Evolutionary conservation across 805 yeast genomes (phyloP), one percentile per base, ranked within the genome.

Genomic region (Cyberlindnera suaveolens): DNA sequence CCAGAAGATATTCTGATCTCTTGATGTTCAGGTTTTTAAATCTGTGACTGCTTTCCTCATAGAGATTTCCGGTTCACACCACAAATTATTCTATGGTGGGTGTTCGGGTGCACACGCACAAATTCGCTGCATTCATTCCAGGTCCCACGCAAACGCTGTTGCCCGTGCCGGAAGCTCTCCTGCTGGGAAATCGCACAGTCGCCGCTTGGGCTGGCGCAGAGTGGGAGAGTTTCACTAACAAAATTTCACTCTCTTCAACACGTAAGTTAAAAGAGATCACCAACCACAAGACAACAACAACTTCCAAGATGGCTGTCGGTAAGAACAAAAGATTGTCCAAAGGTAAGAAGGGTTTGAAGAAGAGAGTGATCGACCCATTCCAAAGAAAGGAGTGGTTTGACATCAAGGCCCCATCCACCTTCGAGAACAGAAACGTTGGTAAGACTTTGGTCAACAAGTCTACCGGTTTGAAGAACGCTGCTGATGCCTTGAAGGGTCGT

Each of bases 361-460:
- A 91, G 95, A 91, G 84, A 85, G 93, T 86, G 69, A 95, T 89
- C 62, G 99, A 91, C 81, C 98, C 98, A 70, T 91, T 91, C 93
- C 80, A 96, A 83, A 89, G 90, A 76, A 91, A 91, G 78, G 98
- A 90, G 66, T 91, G 98, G 98, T 90, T 78, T 74, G 95, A 86
- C 74, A 87, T 90, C 77, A 89, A 90, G 80, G 98, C 98, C 60
- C 98, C 98, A 68, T 83, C 97, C 65, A 89, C 96, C 64, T 91
- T 90, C 67, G 97, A 90, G 76, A 88, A 87, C 85, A 90, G 96
- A 78, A 87, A 86, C 66, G 97, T 89, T 68, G 98, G 98, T 74
- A 90, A 91, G 82, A 91, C 98, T 63, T 79, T 91, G 66, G 95
- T 91, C 72, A 91, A 91, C 95, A 91, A 87, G 73, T 85, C 96